These are phyloP conservation scores for Pythium periplocum DNA, from an alignment of 352 stramenopile genomes.

Conservation along the genomic window DNA sequence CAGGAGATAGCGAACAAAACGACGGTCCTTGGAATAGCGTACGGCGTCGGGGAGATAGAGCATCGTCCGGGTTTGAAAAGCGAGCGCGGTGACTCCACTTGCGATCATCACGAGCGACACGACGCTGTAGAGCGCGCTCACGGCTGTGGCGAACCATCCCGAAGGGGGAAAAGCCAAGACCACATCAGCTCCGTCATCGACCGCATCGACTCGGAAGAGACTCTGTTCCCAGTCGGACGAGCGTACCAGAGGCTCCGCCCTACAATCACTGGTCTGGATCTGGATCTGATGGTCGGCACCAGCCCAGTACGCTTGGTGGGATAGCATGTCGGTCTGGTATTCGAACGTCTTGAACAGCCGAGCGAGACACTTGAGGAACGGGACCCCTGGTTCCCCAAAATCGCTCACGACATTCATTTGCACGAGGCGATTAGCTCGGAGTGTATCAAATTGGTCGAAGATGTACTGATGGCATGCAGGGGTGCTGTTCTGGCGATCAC, in stretches of 20 bases:
- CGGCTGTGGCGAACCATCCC: conserved; percentile 28
- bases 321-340: conserved; percentile 57
- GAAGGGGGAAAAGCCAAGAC: conserved; percentile 36
- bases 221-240: conserved; percentile 34
- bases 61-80: conserved; percentile 32
- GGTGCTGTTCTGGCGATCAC: conserved; percentile 10
- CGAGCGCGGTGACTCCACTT: conserved; percentile 32
- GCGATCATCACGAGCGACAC: conserved; percentile 42
- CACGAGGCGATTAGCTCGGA: conserved; percentile 26
- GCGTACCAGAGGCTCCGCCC: conserved; percentile 30
- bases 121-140: conserved; percentile 37
- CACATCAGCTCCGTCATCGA: conserved; percentile 34
- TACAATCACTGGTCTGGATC: conserved; percentile 51
- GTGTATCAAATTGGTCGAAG: conserved; percentile 37
- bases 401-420: conserved; percentile 33
- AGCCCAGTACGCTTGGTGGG: conserved; percentile 49
- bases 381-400: conserved; percentile 33
- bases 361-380: conserved; percentile 44
- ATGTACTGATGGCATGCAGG: conserved; percentile 41
- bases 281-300: conserved; percentile 41
- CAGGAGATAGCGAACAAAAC: conserved; percentile 31
- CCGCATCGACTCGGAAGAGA: conserved; percentile 37
- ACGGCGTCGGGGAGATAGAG: conserved; percentile 35
- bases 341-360: conserved; percentile 30
- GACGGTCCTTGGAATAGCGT: conserved; percentile 23